Base-by-base conservation (phyloP, 768 basidiomycete genomes). In the Boletus tomentosulus region DNA sequence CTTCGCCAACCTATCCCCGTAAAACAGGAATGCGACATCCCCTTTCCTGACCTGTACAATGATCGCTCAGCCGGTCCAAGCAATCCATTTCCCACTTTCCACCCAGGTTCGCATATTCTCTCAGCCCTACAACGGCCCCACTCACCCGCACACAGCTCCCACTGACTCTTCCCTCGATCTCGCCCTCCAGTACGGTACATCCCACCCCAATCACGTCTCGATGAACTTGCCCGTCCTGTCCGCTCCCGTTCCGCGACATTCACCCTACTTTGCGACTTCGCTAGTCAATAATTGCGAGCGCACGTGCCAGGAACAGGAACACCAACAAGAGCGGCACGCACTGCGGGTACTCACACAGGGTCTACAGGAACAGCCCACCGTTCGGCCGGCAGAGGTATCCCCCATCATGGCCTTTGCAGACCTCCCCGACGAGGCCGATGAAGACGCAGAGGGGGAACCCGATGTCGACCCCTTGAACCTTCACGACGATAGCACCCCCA, bases 281-380 rank as follows among this genome's bases (percentile, higher is more conserved):
- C 52, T 70, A 10, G 58, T 70, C 60, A 59, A 55, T 58, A 62
- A 59, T 57, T 70, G 69, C 59, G 68, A 70, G 53, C 68, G 69
- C 66, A 72, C 69, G 64, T 70, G 70, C 51, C 68, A 70, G 70
- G 68, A 71, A 68, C 69, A 70, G 66, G 70, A 70, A 72, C 70
- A 60, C 10, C 66, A 69, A 27, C 67, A 66, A 28, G 66, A 67
- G 44, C 59, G 66, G 9, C 68, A 61, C 48, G 69, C 61, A 19
- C 27, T 70, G 49, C 56, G 68, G 51, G 66, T 70, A 51, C 60
- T 55, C 15, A 71, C 70, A 6, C 70, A 71, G 57, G 68, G 60
- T 54, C 51, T 68, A 33, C 69, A 66, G 38, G 64, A 68, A 48
- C 69, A 70, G 50, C 59, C 58, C 38, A 70, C 69, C 49, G 69